Conservation (phyloP, 1,139 yeast genomes). For the Suhomyces guaymorum region DNA sequence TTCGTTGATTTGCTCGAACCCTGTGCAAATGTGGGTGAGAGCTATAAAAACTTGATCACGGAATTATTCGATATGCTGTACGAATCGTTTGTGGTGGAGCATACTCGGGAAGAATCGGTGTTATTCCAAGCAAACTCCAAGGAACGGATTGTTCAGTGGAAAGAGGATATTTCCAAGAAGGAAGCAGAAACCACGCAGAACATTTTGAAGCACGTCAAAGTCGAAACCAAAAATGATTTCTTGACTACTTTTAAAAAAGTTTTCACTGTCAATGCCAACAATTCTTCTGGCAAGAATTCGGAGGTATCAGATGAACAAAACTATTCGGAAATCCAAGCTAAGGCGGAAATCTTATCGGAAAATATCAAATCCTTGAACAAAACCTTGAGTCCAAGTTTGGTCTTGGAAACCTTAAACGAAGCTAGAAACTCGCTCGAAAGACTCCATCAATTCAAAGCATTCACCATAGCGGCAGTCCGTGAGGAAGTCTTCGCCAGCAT, state of each 20-base stretch:
- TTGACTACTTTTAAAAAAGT: constrained; percentile 65
- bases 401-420: constrained; percentile 39
- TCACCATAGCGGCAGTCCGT: constrained; percentile 34
- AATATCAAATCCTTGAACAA: constrained; percentile 44
- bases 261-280: constrained; percentile 40
- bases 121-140: constrained; percentile 30
- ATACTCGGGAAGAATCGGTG: constrained; percentile 46
- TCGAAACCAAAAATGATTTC: constrained; percentile 47
- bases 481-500: constrained; percentile 36
- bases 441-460: constrained; percentile 35
- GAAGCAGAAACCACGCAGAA: constrained; percentile 44
- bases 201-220: constrained; percentile 41
- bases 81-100: constrained; percentile 51
- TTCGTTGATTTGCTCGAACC: constrained; percentile 30
- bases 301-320: constrained; percentile 23
- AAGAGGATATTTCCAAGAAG: constrained; percentile 32
- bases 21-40: constrained; percentile 37
- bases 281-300: constrained; percentile 18
- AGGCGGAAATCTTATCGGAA: constrained; percentile 46
- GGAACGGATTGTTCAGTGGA: constrained; percentile 37
- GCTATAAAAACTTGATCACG: constrained; percentile 31
- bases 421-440: constrained; percentile 40
- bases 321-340: constrained; percentile 44
- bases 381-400: constrained; percentile 43
- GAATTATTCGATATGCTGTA: constrained; percentile 52